Evolutionary conservation across 2,329 filamentous ascomycete genomes (phyloP), one percentile per base, ranked within the genome.

Genomic region (Lachnellula occidentalis): DNA sequence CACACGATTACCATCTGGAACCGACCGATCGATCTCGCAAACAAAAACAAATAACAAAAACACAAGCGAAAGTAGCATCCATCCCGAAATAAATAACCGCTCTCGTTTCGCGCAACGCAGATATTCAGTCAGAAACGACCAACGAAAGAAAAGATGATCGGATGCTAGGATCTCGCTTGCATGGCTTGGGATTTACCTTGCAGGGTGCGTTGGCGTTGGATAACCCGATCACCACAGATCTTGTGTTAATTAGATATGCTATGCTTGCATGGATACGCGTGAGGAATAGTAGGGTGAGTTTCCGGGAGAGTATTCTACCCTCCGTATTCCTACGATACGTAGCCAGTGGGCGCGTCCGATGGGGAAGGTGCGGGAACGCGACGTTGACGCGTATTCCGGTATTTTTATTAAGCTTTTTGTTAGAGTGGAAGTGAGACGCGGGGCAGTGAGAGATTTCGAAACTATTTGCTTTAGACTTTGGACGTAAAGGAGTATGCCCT

Each of bases 141-240:
- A 47, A 9, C n/a, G n/a, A 17, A 31, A 31, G 9, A 31, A 31
- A 12, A 31, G 27, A 31, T 31, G 55, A 57, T 57, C 55, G 34
- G 48, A 55, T 31, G 48, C 53, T 12, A 39, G 53, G 53, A 42
- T 50, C 11, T 36, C 17, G 49, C 50, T 45, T 36, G 45, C 51
- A 12, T 37, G 34, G 48, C 42, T 51, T 48, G 45, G 36, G 55
- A 57, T 57, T 54, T 57, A 49, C 55, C 51, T 51, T 57, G 55
- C 55, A 57, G 45, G 42, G 31, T 14, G 36, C n/a, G 36, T 14
- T 39, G 5, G 36, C n/a, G 36, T 14, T 39, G 36, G 49, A 52
- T 48, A 52, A 52, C 49, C 54, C 54, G 54, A 56, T 56, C 54
- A 53, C 37, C 54, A 56, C 45, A 47, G 50, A 53, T 53, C 50